Evolutionary conservation across 805 yeast species (phyloP).

Genomic region (Cyberlindnera suaveolens): DNA sequence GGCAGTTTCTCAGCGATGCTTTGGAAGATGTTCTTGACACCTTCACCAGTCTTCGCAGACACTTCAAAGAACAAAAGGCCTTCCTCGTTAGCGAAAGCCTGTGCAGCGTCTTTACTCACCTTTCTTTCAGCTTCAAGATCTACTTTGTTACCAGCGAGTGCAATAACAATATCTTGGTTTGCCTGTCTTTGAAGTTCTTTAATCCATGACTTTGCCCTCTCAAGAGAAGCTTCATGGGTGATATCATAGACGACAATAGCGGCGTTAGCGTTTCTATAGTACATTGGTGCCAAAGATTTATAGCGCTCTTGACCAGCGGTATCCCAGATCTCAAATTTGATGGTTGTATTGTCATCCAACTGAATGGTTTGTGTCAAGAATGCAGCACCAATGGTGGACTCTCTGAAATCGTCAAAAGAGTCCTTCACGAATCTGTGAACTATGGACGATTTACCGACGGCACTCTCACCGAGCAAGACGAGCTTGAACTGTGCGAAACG

Average conservation of each 20-base stretch:
- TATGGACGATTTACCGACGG: conserved; percentile 63
- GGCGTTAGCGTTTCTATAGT: conserved; percentile 74
- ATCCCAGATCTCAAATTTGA: conserved; percentile 81
- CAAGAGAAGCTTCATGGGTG: conserved; percentile 56
- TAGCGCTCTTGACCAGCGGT: conserved; percentile 84
- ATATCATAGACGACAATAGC: conserved; percentile 77
- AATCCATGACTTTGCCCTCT: conserved; percentile 71
- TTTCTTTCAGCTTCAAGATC: conserved; percentile 51
- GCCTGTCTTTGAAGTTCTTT: conserved; percentile 69
- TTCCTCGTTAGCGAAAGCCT: conserved; percentile 48
- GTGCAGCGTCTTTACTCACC: conserved; percentile 39
- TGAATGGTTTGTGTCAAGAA: conserved; percentile 65
- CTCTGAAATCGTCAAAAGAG: conserved; percentile 65
- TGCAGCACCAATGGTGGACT: conserved; percentile 84
- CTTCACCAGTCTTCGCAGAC: conserved; percentile 52
- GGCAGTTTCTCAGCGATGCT: conserved; percentile 44
- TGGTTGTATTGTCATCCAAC: conserved; percentile 44
- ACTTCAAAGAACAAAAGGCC: conserved; percentile 46
- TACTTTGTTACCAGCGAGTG: conserved; percentile 71
- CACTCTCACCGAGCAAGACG: conserved; percentile 60
- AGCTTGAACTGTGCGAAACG: conserved; percentile 52
- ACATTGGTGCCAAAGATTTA: conserved; percentile 75
- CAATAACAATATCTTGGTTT: conserved; percentile 53
- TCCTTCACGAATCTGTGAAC: conserved; percentile 69
- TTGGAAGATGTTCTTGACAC: conserved; percentile 41